Conservation (phyloP, 192 early-diverging fungal species). For the Spizellomyces punctatus region DNA sequence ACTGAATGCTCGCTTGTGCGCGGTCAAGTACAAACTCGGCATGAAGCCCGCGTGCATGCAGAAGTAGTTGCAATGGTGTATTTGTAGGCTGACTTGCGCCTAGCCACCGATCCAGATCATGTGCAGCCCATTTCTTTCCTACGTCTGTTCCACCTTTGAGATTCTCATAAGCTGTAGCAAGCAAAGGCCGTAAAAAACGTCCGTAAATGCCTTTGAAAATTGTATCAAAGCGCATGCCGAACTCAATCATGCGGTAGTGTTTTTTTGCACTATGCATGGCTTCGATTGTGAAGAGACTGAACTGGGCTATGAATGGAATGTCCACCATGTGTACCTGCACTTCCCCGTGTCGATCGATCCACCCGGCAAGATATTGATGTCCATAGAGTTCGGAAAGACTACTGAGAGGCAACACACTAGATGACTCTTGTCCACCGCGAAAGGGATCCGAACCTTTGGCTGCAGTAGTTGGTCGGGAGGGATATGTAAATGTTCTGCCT, state of each 20-base stretch:
- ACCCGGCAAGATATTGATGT: conserved; percentile 25
- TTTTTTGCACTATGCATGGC: conserved; percentile 16
- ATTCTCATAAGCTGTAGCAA: conserved; percentile 6
- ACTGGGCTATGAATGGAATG: conserved; percentile 13
- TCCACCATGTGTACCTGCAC: conserved; percentile 21
- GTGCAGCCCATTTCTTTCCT: not conserved
- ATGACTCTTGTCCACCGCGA: not conserved
- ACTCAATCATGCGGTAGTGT: conserved; percentile 27
- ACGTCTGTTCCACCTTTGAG: not conserved
- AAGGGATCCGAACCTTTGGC: conserved; percentile 2
- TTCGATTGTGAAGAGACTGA: conserved; percentile 33
- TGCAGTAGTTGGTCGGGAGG: conserved; percentile 19
- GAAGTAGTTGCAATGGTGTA: conserved; percentile 8
- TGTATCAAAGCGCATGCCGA: conserved; percentile 26
- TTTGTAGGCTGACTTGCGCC: not conserved
- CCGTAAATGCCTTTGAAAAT: conserved; percentile 18
- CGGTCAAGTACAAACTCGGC: not conserved
- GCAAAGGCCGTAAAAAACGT: conserved; percentile 15
- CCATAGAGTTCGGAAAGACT: conserved; percentile 12
- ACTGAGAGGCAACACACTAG: conserved; percentile 14
- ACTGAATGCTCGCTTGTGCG: not conserved
- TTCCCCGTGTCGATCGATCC: conserved; percentile 24
- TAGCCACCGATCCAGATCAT: conserved; percentile 10
- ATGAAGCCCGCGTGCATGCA: conserved; percentile 5
- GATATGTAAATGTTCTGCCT: conserved; percentile 9